Conservation (phyloP, 331 rosid species). For the Ulmus americana region DNA sequence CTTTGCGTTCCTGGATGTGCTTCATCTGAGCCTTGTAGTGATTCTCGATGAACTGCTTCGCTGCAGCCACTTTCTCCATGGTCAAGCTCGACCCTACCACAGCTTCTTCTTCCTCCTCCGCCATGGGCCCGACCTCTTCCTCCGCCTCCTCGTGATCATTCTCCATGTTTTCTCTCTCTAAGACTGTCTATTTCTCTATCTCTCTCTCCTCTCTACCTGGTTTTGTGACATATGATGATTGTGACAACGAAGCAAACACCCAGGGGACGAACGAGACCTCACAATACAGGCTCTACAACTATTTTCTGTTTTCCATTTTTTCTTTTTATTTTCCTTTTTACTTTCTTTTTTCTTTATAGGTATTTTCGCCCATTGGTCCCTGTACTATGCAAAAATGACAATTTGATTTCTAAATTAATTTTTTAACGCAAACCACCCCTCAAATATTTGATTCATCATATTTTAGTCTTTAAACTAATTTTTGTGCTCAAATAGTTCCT, state of each 20-base stretch:
- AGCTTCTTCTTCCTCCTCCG: conserved; percentile 34
- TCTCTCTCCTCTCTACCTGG: conserved; percentile 17
- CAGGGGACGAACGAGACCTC: conserved; percentile 18
- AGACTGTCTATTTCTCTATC: conserved; percentile 5
- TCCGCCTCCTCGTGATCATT: conserved; percentile 18
- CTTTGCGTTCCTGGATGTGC: conserved; percentile 66
- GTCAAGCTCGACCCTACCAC: conserved; percentile 66
- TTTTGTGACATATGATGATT: conserved; percentile 32
- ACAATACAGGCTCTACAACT: conserved; percentile 1
- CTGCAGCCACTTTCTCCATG: conserved; percentile 79
- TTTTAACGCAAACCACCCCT: too few species aligned
- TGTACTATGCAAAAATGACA: too few species aligned
- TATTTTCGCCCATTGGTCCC: too few species aligned
- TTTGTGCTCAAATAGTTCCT: too few species aligned
- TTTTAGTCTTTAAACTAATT: too few species aligned
- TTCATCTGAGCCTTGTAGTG: conserved; percentile 79
- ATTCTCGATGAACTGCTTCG: conserved; percentile 76
- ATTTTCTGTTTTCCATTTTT: conserved; percentile 9
- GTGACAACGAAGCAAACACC: conserved; percentile 33
- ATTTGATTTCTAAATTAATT: too few species aligned
- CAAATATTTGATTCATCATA: too few species aligned
- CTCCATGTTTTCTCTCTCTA: conserved; percentile 35
- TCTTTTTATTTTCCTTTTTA: not conserved
- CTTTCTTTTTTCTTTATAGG: too few species aligned
- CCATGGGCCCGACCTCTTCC: conserved; percentile 29